Conservation (phyloP, 23 red algal species). For the Porphyridium purpureum region DNA sequence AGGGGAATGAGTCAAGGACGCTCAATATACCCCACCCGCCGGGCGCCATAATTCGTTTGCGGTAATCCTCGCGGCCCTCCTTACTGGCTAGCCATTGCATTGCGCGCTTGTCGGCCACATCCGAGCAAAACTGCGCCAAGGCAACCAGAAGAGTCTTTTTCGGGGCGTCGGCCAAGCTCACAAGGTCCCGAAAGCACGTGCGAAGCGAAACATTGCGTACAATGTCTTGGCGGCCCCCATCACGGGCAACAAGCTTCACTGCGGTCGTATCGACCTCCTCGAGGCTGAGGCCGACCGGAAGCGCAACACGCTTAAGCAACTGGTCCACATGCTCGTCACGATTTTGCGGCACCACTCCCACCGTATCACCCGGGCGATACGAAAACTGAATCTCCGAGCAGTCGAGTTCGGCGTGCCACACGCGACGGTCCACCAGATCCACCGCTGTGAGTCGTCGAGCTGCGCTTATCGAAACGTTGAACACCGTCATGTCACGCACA, state of each 20-base stretch:
- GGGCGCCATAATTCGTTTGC: too few relatives aligned
- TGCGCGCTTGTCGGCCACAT: constrained; percentile 11
- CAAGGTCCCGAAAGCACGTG: neutral
- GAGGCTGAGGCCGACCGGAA: neutral
- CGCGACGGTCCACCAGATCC: constrained; percentile 12
- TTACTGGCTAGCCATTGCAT: constrained; percentile 36
- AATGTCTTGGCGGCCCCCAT: neutral
- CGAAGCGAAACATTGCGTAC: neutral
- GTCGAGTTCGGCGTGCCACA: constrained; percentile 25
- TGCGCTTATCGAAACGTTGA: constrained; percentile 8
- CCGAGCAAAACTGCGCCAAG: neutral
- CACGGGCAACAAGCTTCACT: neutral
- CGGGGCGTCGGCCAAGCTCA: neutral
- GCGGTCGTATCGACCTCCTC: neutral
- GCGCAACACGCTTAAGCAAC: constrained; percentile 33
- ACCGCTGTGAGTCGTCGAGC: constrained; percentile 32
- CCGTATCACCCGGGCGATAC: constrained; percentile 66
- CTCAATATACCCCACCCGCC: too few relatives aligned
- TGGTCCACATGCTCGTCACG: constrained; percentile 24
- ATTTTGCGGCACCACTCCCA: constrained; percentile 62
- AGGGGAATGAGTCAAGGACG: constrained; percentile 14
- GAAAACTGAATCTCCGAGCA: constrained; percentile 8
- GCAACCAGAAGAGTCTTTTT: neutral
- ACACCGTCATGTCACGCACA: constrained; percentile 15
- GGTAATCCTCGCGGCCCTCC: constrained; percentile 22